These are phyloP conservation scores for Amanita thiersii DNA, from an alignment of 768 basidiomycete genomes.

Conservation along the genomic window DNA sequence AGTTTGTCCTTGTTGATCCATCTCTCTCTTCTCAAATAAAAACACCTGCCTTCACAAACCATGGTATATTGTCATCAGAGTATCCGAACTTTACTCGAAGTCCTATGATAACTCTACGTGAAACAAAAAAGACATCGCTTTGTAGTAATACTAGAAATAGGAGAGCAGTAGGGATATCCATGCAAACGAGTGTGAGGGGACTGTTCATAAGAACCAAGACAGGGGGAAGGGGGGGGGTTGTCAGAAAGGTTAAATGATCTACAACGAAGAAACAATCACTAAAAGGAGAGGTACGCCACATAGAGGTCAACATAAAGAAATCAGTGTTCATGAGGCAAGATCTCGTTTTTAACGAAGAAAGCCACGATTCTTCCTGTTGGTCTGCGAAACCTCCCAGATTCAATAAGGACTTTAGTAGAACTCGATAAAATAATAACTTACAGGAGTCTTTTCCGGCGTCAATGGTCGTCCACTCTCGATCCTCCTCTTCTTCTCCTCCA, in stretches of 20 bases:
- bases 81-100: slow-evolving; percentile 14
- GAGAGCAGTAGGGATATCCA: slow-evolving; percentile 46
- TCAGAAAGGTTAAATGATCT: slow-evolving; percentile 28
- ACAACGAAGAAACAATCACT: slow-evolving; percentile 24
- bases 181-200: slow-evolving; percentile 47
- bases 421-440: slow-evolving; percentile 31
- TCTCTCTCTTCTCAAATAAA: slow-evolving; percentile 3
- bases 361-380: slow-evolving; percentile 57
- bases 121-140: slow-evolving; percentile 34
- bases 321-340: slow-evolving; percentile 18
- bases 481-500: slow-evolving; percentile 97
- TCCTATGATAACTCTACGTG: slow-evolving; percentile 31
- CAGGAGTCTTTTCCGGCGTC: slow-evolving; percentile 89
- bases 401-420: slow-evolving; percentile 13
- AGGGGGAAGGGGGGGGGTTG: slow-evolving; percentile 29
- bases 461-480: slow-evolving; percentile 91
- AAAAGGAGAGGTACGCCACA: slow-evolving; percentile 18
- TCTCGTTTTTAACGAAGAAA: slow-evolving; percentile 56
- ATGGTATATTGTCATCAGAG: slow-evolving; percentile 40
- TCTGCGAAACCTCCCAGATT: slow-evolving; percentile 26
- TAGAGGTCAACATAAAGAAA: slow-evolving; percentile 21
- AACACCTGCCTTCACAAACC: too few species aligned
- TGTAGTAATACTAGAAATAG: slow-evolving; percentile 41
- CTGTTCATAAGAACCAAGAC: slow-evolving; percentile 48
- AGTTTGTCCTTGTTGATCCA: slow-evolving; percentile 30